Conservation (phyloP, 768 basidiomycete genomes). For the Tylopilus cervinicoccineus region DNA sequence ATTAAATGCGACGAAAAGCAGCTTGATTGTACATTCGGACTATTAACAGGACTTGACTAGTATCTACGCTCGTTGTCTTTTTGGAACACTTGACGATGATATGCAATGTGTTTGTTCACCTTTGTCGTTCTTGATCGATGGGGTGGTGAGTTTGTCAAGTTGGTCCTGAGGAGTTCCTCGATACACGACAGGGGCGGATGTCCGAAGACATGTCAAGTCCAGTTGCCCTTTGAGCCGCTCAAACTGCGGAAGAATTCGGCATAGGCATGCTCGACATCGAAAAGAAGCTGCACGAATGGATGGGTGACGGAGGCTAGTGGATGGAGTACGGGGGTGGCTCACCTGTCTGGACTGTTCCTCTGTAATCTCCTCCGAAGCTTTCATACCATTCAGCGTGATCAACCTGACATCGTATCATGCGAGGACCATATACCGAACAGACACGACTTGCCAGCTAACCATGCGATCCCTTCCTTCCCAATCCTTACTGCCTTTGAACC, state of each 20-base stretch:
- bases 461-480: constrained; percentile 93
- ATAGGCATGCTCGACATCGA: constrained; percentile 96
- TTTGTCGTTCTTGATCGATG: too few relatives aligned
- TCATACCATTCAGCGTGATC: constrained; percentile 95
- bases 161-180: neutral
- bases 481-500: constrained; percentile 92
- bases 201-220: constrained; percentile 10
- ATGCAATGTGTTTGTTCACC: too few relatives aligned
- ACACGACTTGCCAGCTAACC: constrained; percentile 73
- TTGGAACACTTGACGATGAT: too few relatives aligned
- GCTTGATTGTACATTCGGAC: neutral
- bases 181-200: neutral
- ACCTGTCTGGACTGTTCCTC: constrained; percentile 96
- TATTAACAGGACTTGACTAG: too few relatives aligned
- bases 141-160: too few relatives aligned
- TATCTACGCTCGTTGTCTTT: too few relatives aligned
- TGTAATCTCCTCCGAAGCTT: constrained; percentile 91
- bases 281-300: constrained; percentile 59
- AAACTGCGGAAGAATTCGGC: constrained; percentile 87
- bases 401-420: constrained; percentile 49
- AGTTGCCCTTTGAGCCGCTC: constrained; percentile 37
- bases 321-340: constrained; percentile 12
- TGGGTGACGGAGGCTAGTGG: neutral
- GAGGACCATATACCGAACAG: neutral
- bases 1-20: neutral